These are phyloP conservation scores for Meira miltonrushii DNA, from an alignment of 1,284 basidiomycete genomes.

Conservation along the genomic window DNA sequence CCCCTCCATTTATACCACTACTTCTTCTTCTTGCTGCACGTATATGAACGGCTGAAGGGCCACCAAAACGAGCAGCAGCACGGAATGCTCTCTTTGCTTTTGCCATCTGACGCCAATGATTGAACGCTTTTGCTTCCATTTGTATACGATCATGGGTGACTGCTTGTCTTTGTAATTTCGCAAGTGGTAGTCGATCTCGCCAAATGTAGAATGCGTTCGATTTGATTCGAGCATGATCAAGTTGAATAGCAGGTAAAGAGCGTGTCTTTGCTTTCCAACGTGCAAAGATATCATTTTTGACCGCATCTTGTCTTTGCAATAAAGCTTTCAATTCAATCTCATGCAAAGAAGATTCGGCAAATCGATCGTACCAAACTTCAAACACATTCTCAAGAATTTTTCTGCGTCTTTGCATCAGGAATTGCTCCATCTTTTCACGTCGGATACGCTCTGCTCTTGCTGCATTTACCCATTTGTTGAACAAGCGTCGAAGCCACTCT, in stretches of 20 bases:
- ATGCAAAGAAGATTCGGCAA: constrained; percentile 18
- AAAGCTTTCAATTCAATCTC: constrained; percentile 27
- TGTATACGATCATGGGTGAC: neutral
- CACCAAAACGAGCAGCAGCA: constrained; percentile 15
- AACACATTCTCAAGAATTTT: constrained; percentile 7
- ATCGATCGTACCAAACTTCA: constrained; percentile 19
- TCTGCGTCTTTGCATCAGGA: neutral
- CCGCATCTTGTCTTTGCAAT: constrained; percentile 22
- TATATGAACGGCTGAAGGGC: constrained; percentile 6
- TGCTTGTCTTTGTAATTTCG: constrained; percentile 11
- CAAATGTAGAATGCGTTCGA: constrained; percentile 15
- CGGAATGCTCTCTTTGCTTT: constrained; percentile 12
- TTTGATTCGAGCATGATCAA: constrained; percentile 24
- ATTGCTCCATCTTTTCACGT: constrained; percentile 7
- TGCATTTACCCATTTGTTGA: constrained; percentile 19
- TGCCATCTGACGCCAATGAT: constrained; percentile 6
- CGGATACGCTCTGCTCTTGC: constrained; percentile 14
- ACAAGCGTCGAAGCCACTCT: constrained; percentile 15
- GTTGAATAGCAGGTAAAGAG: constrained; percentile 23
- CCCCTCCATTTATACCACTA: neutral
- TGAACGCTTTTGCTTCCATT: constrained; percentile 11
- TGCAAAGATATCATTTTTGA: constrained; percentile 12
- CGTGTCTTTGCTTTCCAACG: constrained; percentile 23
- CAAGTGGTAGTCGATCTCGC: constrained; percentile 18
- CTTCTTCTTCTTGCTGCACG: constrained; percentile 5